Percentiles rank a stretch among this genome's conserved stretches.
phyloP scores from a whole-genome alignment of 345 rosid species.

The Leavenworthia alabamica region DNA sequence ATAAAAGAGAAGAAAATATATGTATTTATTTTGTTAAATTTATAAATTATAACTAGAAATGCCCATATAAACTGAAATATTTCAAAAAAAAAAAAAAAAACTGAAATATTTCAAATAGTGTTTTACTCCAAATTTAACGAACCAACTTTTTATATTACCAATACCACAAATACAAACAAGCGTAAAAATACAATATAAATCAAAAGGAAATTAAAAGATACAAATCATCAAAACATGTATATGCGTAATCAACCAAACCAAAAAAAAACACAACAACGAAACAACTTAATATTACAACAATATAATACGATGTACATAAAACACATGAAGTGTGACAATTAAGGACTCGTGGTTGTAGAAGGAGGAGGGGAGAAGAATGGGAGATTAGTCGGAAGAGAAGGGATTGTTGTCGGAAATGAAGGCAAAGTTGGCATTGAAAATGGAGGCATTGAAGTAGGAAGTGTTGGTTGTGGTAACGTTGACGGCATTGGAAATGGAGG shows the following conservation, averaged over 20 bases:
- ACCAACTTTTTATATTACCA: not conserved
- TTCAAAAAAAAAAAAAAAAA: too few species aligned
- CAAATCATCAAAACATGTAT: not conserved
- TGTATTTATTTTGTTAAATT: not conserved
- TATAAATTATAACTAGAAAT: not conserved
- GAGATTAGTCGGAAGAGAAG: conserved; percentile 10
- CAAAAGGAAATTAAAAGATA: not conserved
- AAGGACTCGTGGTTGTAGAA: conserved; percentile 14
- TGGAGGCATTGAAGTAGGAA: not conserved
- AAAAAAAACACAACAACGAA: not conserved
- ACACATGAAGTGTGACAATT: conserved; percentile 3
- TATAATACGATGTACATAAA: not conserved
- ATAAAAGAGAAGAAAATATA: not conserved
- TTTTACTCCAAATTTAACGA: not conserved
- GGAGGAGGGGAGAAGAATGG: conserved; percentile 18
- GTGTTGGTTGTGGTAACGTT: not conserved
- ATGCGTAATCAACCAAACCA: not conserved
- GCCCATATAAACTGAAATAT: not conserved
- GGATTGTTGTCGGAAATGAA: not conserved
- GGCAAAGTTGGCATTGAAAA: not conserved
- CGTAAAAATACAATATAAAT: not conserved
- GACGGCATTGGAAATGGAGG: not conserved
- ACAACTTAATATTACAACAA: not conserved
- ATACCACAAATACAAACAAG: not conserved
- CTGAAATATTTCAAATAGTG: not conserved